A percentile compares a stretch with the other conserved stretches of the same genome.
Evolutionary conservation across 305 asterid species (phyloP).

Genomic region (Salvia sclarea): DNA sequence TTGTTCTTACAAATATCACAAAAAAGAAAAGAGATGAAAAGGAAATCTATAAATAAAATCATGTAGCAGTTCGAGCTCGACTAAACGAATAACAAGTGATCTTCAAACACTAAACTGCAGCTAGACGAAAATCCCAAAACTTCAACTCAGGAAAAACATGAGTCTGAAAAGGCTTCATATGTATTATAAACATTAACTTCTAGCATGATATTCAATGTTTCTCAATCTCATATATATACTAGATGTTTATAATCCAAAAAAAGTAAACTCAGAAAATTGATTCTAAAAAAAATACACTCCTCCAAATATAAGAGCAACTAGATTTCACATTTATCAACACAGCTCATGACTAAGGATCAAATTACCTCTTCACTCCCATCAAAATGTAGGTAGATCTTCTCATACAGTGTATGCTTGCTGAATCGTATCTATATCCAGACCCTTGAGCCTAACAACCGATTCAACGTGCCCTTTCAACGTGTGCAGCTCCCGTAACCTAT

Average conservation of each 20-base stretch:
- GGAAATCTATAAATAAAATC: too few relatives aligned
- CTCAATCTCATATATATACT: conserved; percentile 36
- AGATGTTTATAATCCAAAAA: conserved; percentile 11
- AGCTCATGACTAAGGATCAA: background rate
- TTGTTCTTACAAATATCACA: too few relatives aligned
- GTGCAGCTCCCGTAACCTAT: conserved; percentile 67
- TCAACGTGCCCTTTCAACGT: conserved; percentile 84
- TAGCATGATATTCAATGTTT: conserved; percentile 31
- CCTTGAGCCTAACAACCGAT: conserved; percentile 79
- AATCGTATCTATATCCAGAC: conserved; percentile 80
- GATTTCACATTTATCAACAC: background rate
- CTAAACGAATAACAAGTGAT: too few relatives aligned
- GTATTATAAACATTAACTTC: conserved; percentile 44
- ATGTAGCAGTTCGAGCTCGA: too few relatives aligned
- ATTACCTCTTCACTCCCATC: conserved; percentile 27
- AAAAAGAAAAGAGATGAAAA: too few relatives aligned
- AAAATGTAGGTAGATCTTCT: conserved; percentile 28
- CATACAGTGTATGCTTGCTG: conserved; percentile 84
- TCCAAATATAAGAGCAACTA: conserved; percentile 19
- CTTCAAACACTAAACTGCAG: too few relatives aligned
- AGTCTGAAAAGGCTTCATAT: conserved; percentile 27
- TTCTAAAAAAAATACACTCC: conserved; percentile 33
- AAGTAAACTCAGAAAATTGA: background rate
- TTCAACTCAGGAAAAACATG: background rate
- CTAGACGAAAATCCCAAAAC: too few relatives aligned